Evolutionary conservation across 2,329 filamentous ascomycete genomes (phyloP), one percentile per base, ranked within the genome.

Genomic region (Leptographium radiaticola): DNA sequence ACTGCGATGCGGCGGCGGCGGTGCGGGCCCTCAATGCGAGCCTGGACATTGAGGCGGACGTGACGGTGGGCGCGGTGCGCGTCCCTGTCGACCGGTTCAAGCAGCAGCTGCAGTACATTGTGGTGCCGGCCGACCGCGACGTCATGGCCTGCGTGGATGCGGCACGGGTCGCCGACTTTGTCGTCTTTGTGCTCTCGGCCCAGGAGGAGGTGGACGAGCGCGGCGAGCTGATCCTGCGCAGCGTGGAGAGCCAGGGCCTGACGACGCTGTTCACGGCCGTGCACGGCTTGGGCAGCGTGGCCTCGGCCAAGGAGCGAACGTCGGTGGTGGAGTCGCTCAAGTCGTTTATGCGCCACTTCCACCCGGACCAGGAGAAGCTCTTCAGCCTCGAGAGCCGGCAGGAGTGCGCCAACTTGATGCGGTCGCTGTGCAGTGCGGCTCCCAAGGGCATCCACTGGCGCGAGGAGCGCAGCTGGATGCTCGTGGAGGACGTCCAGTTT

Each of bases 381-480:
- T 88, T 91, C 68, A 93, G 83, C 60, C 75, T 96, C 53, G 89
- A 95, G 65, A 91, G 80, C 58, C 79, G 87, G 64, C 89, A 95
- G 65, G 93, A 98, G 66, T 91, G 87, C 65, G 81, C 89, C 51
- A 97, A 96, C 65, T 74, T 95, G 40, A 86, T 97, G 68, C 81
- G 94, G 52, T 91, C 89, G 33, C 72, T 98, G 16, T 98, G 93
- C 74, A 95, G 84, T 59, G 89, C 86, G 39, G 89, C 86, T 45
- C 91, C 93, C 12, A 97, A 95, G 71, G 93, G 93, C 1, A 80
- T 98, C n/a, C 75, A 84, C 58, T 98, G 93, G 93, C 81, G 93
- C 62, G 93, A 98, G 52, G 89, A 95, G 59, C 80, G 93, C 61
- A 95, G 89, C 62, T 98, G 93, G 87, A 88, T 98, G 84, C 72